Conservation (phyloP, 805 yeast genomes). For the Teunomyces panamensis region DNA sequence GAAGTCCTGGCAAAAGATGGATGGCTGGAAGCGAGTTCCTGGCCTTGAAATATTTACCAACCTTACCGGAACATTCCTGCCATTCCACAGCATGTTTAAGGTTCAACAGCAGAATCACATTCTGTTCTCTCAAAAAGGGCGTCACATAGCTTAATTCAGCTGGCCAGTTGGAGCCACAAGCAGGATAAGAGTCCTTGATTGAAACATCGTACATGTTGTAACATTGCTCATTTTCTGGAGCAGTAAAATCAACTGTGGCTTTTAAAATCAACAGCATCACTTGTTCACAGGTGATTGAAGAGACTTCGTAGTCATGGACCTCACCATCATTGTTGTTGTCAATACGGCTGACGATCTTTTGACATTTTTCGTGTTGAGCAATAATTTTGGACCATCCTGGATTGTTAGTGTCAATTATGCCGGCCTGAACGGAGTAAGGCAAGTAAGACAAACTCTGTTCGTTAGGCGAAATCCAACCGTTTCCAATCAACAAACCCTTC, state of each 20-base stretch:
- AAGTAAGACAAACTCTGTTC: constrained; percentile 77
- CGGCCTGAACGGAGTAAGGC: constrained; percentile 63
- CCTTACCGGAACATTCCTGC: constrained; percentile 74
- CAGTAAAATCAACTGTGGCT: constrained; percentile 19
- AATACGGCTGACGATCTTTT: constrained; percentile 42
- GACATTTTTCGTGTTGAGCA: constrained; percentile 57
- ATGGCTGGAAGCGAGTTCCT: constrained; percentile 57
- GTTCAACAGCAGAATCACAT: constrained; percentile 53
- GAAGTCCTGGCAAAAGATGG: constrained; percentile 61
- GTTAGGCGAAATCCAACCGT: constrained; percentile 92
- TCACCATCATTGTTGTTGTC: constrained; percentile 16
- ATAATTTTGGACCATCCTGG: constrained; percentile 42
- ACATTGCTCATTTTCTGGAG: constrained; percentile 50
- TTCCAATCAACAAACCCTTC: constrained; percentile 75
- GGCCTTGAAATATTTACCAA: constrained; percentile 51
- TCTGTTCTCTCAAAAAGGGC: constrained; percentile 46
- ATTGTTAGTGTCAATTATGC: constrained; percentile 46
- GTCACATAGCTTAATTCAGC: constrained; percentile 48
- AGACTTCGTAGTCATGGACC: constrained; percentile 18
- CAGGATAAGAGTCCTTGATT: constrained; percentile 68
- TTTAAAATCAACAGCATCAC: constrained; percentile 37
- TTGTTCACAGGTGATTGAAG: constrained; percentile 44
- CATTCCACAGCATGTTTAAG: constrained; percentile 47
- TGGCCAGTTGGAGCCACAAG: constrained; percentile 96
- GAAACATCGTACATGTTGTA: constrained; percentile 81